Percentiles rank a stretch among this genome's conserved stretches.
Evolutionary conservation across 2,329 filamentous ascomycete species (phyloP).

Genomic region (Cephalotrichum gorgonifer): DNA sequence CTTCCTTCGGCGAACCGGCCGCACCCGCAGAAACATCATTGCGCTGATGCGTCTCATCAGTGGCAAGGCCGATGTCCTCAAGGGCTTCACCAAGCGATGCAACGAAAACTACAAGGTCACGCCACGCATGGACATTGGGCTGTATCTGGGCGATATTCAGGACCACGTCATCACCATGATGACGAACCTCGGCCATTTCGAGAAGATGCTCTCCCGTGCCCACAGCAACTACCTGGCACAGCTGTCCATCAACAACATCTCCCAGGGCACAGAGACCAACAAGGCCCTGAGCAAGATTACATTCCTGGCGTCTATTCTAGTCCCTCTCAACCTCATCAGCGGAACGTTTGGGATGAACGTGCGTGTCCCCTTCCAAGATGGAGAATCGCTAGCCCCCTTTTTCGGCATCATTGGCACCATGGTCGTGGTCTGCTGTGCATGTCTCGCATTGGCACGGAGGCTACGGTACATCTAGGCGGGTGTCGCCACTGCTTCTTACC

Average conservation of each 20-base stretch:
- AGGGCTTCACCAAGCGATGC: conserved; percentile 95
- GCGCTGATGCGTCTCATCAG: conserved; percentile 84
- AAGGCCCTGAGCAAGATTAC: conserved; percentile 90
- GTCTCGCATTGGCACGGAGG: conserved; percentile 33
- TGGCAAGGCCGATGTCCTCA: conserved; percentile 96
- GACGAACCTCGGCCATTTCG: conserved; percentile 88
- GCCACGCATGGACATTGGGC: conserved; percentile 88
- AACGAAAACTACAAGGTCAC: conserved; percentile 96
- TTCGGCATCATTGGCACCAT: conserved; percentile 43
- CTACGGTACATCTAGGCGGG: conserved; percentile 32
- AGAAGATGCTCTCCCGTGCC: conserved; percentile 90
- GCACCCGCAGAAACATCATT: conserved; percentile 90
- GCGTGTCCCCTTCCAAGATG: conserved; percentile 50
- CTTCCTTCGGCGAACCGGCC: conserved; percentile 81
- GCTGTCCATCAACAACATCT: conserved; percentile 82
- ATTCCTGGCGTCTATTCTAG: conserved; percentile 85
- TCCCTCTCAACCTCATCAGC: conserved; percentile 87
- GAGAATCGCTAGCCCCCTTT: conserved; percentile 44
- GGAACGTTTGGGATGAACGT: conserved; percentile 88
- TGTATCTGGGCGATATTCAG: conserved; percentile 95
- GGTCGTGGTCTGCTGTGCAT: conserved; percentile 36
- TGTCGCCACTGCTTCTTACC: too few species aligned
- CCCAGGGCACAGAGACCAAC: conserved; percentile 81
- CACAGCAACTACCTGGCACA: conserved; percentile 97
- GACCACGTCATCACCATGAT: conserved; percentile 99